phyloP scores from a whole-genome alignment of 2,329 filamentous ascomycete species.

The Davidsoniella eucalypti region DNA sequence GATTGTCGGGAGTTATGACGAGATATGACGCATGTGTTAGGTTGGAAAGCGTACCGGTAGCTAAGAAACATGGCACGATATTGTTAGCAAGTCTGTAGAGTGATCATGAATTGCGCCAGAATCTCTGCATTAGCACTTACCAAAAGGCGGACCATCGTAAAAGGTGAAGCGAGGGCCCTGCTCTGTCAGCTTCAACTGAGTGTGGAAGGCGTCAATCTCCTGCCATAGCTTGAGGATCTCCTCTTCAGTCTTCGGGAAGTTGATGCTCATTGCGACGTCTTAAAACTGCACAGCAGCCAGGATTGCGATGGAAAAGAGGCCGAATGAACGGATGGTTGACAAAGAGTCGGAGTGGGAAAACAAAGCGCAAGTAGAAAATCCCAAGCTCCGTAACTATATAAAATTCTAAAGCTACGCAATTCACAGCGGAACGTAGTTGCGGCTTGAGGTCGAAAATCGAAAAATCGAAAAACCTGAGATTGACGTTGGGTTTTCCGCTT shows the following conservation, averaged over 20 bases:
- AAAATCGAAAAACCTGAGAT: no score
- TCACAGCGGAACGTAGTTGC: no score
- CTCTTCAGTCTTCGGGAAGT: conserved; percentile 16
- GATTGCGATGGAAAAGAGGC: neutral
- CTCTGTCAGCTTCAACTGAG: conserved; percentile 43
- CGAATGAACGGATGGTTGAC: neutral
- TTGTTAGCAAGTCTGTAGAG: no score
- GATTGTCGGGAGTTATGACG: neutral
- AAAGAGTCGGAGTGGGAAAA: neutral
- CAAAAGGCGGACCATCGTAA: conserved; percentile 71
- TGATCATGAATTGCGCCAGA: neutral
- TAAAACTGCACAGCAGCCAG: neutral
- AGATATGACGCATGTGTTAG: neutral
- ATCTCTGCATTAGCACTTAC: conserved; percentile 6
- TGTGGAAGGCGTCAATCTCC: conserved; percentile 17
- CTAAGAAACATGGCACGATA: conserved; percentile 8
- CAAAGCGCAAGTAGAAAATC: neutral
- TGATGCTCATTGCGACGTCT: conserved; percentile 13
- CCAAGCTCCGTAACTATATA: no score
- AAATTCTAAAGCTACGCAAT: no score
- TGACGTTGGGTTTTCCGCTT: no score
- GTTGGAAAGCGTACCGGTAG: conserved; percentile 11
- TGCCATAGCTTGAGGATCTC: conserved; percentile 15
- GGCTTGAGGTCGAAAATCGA: no score
- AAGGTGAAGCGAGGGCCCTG: conserved; percentile 80